Evolutionary conservation across 2,329 filamentous ascomycete genomes (phyloP).

Genomic region (Claviceps paspali): DNA sequence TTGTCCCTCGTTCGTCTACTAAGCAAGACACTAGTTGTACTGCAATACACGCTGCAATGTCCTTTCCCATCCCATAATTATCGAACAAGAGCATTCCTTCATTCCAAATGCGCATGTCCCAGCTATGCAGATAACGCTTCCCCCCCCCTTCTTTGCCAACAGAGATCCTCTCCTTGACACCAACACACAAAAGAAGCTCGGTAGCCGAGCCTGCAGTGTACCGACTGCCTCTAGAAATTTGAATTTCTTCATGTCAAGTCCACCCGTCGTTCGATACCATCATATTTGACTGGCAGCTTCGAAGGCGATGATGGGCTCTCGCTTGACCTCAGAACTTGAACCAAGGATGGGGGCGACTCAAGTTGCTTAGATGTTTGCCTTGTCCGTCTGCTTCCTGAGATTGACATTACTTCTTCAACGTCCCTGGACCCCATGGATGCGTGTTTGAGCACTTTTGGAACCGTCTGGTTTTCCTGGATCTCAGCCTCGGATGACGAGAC

Average conservation of each 20-base stretch:
- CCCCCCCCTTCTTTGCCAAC: neutral
- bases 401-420: conserved; percentile 3
- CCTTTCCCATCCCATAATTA: neutral
- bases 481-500: conserved; percentile 5
- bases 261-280: conserved; percentile 16
- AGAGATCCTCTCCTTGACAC: too few species aligned
- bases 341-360: conserved; percentile 1
- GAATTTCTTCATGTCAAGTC: conserved; percentile 8
- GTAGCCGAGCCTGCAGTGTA: neutral
- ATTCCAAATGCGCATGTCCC: conserved; percentile 1
- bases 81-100: neutral
- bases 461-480: neutral
- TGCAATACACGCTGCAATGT: neutral
- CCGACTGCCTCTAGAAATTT: neutral
- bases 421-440: neutral
- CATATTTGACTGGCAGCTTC: conserved; percentile 10
- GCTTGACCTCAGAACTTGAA: conserved; percentile 5
- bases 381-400: neutral
- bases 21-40: neutral
- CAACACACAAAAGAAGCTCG: too few species aligned
- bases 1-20: neutral
- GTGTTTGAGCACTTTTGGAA: neutral
- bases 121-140: conserved; percentile 8
- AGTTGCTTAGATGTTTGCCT: neutral
- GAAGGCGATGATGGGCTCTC: conserved; percentile 1